Conservation (phyloP, 148 eudicot species). For the Arctostaphylos glauca region DNA sequence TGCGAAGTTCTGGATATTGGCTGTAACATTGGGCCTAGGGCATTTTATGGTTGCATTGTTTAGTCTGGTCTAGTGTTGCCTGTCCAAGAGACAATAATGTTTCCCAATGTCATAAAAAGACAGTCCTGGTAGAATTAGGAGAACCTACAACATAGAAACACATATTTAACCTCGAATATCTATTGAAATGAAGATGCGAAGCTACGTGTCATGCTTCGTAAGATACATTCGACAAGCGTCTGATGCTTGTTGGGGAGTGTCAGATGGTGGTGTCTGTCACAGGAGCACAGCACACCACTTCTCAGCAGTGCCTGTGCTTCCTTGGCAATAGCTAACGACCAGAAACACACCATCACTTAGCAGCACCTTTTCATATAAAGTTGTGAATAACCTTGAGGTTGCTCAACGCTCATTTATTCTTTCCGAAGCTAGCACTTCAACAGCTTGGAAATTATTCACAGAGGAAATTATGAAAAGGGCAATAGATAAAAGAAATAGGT, state of each 20-base stretch:
- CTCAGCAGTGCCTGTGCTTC: background rate
- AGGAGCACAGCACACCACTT: background rate
- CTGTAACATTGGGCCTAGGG: background rate
- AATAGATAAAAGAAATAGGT: background rate
- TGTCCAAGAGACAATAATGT: background rate
- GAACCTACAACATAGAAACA: background rate
- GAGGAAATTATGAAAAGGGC: background rate
- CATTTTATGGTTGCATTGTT: background rate
- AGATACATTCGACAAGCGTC: background rate
- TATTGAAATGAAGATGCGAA: background rate
- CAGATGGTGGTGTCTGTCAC: background rate
- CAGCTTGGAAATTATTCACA: background rate
- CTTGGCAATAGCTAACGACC: background rate
- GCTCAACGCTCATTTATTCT: background rate
- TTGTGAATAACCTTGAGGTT: background rate
- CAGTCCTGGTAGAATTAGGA: background rate
- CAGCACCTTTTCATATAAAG: background rate
- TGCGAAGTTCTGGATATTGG: background rate
- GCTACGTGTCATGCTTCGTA: background rate
- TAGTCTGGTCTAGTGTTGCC: background rate
- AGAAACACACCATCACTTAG: background rate
- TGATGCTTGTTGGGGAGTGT: background rate
- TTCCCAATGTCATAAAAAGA: background rate
- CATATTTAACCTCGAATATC: background rate
- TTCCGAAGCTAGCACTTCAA: background rate